Base-by-base conservation (phyloP, 495 filamentous ascomycete genomes). In the Thermothielavioides terrestris region DNA sequence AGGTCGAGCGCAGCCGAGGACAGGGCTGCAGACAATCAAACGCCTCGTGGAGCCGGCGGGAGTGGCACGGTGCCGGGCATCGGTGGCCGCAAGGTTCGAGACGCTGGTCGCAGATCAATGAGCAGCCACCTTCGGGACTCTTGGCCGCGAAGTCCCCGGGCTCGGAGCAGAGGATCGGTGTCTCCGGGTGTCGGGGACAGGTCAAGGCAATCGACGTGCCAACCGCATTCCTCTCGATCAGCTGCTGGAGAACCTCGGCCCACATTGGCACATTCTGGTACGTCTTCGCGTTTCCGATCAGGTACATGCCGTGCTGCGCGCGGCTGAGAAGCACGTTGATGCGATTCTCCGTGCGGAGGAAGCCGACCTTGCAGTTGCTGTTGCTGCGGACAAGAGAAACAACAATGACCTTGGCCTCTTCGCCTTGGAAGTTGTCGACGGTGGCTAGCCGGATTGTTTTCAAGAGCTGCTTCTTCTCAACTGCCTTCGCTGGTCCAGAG, bases 351-450 rank as follows among this genome's bases (percentile, higher is more conserved):
- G 83, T 87, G 36, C 76, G 78, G 12, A 92, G 67, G 52, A 94
- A 94, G 1, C 87, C 88, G 39, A 77, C 79, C n/a, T 72, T 73
- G 34, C 71, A 73, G 21, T 77, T 57, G 2, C 61, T 48, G 54
- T 91, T 92, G 64, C 83, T 85, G 39, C 87, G 74, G 11, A 92
- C 88, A 0, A 92, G 66, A 0, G 86, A 90, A n/a, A 94, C 73
- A n/a, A 92, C 70, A 9, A 92, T 74, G 3, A 91, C 73, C 44
- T 87, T 85, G 12, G 85, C 85, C 57, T 92, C 85, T 60, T 92
- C 86, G 6, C 85, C 85, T 56, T 89, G 86, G 49, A 90, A 90
- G 57, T 88, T 90, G 61, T 92, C 88, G n/a, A 94, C 80, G 0
- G 84, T 92, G n/a, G 88, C 84, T 6, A 88, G 61, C 22, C 83